Evolutionary conservation across 2,329 filamentous ascomycete species (phyloP), one percentile per base, ranked within the genome.

Genomic region (Chaetomiaceae sp.): DNA sequence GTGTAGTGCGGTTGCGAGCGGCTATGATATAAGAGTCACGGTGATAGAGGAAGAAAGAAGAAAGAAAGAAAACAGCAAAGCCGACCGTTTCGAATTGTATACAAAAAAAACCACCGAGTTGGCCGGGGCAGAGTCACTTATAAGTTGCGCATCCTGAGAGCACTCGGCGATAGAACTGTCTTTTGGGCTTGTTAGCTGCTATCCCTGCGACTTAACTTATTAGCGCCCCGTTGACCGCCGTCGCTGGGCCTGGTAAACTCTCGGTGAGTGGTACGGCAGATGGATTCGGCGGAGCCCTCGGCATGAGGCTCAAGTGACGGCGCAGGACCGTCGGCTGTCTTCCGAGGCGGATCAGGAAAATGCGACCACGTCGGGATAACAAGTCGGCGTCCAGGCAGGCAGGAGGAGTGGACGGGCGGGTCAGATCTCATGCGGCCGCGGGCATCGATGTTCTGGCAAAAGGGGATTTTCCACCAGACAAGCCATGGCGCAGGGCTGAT

Each of bases 281-380:
- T 38, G 42, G 22, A 38, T 41, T 45, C 42, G 42, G 29, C 42
- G 33, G 42, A 15, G n/a, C 27, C 15, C 27, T 42, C 36, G 29
- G 27, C n/a, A 12, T 32, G 40, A 44, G 30, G 35, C 40, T 36
- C 32, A 33, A 36, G 24, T 36, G 40, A 17, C 24, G 29, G 7
- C n/a, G n/a, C 19, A 32, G n/a, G 11, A 36, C 33, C 38, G 44
- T 32, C 12, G 26, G 38, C 9, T 10, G 35, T 19, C n/a, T n/a
- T n/a, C 37, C 38, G 44, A 37, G 24, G 24, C 27, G 35, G 20
- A 18, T 15, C 5, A 4, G 19, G n/a, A n/a, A 26, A 22, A 20
- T 8, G 17, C 12, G 29, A 39, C 26, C 18, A 18, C 24, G 45
- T 39, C 34, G 29, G 24, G 19, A 26, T 42, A 15, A 27, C 34